These are phyloP conservation scores for Cercospora nicotianae DNA, from an alignment of 2,329 filamentous ascomycete species.

Conservation along the genomic window DNA sequence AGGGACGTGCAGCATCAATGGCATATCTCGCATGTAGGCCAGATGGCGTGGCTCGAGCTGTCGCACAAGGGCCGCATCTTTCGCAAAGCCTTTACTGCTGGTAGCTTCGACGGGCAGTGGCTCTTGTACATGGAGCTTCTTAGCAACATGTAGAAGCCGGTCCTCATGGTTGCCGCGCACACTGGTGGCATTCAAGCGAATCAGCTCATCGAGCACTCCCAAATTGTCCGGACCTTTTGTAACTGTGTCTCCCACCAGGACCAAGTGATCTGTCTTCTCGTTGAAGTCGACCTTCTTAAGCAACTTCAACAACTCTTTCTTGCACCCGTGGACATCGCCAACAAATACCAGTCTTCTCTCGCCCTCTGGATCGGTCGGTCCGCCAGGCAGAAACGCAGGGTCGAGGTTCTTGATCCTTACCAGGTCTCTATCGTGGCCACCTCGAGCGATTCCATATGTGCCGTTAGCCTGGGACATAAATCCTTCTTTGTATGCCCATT, in stretches of 20 bases:
- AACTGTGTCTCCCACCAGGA: constrained; percentile 77
- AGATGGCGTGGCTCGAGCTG: constrained; percentile 36
- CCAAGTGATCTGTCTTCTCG: constrained; percentile 65
- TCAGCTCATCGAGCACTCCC: constrained; percentile 74
- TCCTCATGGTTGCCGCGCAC: constrained; percentile 96
- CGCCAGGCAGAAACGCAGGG: constrained; percentile 37
- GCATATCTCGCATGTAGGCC: constrained; percentile 37
- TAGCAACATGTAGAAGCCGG: constrained; percentile 62
- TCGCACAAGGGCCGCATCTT: constrained; percentile 33
- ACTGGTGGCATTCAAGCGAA: constrained; percentile 70
- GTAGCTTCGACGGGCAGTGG: constrained; percentile 10
- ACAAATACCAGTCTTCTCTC: constrained; percentile 71
- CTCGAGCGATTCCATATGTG: constrained; percentile 35
- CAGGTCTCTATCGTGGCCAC: constrained; percentile 42
- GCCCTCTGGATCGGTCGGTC: constrained; percentile 37
- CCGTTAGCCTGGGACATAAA: constrained; percentile 35
- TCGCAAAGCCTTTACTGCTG: constrained; percentile 30
- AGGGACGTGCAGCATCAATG: constrained; percentile 41
- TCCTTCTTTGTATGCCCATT: constrained; percentile 38
- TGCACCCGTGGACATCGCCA: constrained; percentile 92
- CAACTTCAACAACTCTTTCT: constrained; percentile 60
- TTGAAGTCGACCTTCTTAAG: constrained; percentile 67
- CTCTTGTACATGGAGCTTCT: constrained; percentile 14
- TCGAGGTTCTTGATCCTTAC: constrained; percentile 54
- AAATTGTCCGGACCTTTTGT: constrained; percentile 82